These are phyloP conservation scores for Psilocybe mexicana DNA, from an alignment of 1,284 basidiomycete species.

Conservation along the genomic window DNA sequence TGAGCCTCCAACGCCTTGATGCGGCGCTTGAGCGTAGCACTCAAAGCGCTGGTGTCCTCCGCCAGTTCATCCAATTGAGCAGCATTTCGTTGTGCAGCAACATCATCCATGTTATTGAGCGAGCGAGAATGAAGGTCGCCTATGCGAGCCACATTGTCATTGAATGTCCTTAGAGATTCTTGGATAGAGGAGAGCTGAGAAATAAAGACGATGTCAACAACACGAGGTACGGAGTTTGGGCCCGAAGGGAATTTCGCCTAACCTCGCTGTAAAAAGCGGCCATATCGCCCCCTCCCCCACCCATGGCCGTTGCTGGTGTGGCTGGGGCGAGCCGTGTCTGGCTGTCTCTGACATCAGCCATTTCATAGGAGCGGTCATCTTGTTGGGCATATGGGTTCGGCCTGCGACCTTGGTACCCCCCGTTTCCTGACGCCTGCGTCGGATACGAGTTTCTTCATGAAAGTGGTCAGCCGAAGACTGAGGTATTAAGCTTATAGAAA, in stretches of 20 bases:
- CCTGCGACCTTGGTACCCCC: conserved; percentile 47
- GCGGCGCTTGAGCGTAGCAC: conserved; percentile 72
- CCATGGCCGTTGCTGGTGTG: conserved; percentile 21
- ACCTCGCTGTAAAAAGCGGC: conserved; percentile 76
- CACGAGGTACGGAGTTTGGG: not conserved
- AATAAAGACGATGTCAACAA: conserved; percentile 2
- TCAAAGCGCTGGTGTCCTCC: conserved; percentile 76
- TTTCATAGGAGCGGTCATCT: conserved; percentile 67
- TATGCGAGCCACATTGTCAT: conserved; percentile 69
- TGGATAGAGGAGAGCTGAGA: conserved; percentile 71
- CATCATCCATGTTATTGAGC: conserved; percentile 78
- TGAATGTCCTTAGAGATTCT: conserved; percentile 69
- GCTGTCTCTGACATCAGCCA: conserved; percentile 64
- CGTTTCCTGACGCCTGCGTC: conserved; percentile 57
- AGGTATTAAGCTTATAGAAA: conserved; percentile 15
- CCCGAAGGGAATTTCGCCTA: conserved; percentile 16
- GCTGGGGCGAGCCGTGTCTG: conserved; percentile 47
- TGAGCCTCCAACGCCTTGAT: conserved; percentile 80
- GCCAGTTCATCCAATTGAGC: conserved; percentile 74
- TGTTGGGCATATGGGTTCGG: conserved; percentile 68
- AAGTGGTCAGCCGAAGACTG: not conserved
- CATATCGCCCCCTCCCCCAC: conserved; percentile 57
- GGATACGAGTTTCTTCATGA: conserved; percentile 60
- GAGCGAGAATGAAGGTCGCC: conserved; percentile 75
- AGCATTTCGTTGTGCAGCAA: conserved; percentile 59